Conservation (phyloP, 257 asterid genomes). For the Thymus quinquecostatus region DNA sequence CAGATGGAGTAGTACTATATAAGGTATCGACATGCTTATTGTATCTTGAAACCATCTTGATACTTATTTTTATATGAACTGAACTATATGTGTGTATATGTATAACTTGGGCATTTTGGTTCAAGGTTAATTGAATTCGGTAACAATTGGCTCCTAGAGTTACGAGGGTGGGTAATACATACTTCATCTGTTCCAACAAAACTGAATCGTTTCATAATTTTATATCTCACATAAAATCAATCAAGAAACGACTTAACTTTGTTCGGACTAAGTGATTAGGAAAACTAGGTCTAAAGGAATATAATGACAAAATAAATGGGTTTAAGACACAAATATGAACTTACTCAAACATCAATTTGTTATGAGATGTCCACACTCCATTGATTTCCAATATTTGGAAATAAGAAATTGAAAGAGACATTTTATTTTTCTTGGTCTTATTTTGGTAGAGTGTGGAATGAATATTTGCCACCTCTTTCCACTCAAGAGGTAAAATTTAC, state of each 20-base stretch:
- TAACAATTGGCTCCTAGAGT: neutral
- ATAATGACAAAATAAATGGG: neutral
- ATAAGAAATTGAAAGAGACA: neutral
- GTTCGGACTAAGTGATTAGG: no score
- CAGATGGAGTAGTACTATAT: no score
- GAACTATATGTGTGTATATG: no score
- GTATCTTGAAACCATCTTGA: no score
- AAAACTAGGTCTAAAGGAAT: neutral
- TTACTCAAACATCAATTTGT: neutral
- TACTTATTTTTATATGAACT: no score
- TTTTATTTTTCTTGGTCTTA: neutral
- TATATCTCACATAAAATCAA: no score
- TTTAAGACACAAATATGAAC: neutral
- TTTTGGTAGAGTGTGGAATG: constrained; percentile 10
- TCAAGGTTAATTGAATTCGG: neutral
- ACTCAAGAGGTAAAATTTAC: neutral
- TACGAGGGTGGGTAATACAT: neutral
- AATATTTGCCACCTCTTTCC: constrained; percentile 20
- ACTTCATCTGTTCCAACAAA: no score
- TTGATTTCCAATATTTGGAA: neutral
- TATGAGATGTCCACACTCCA: neutral
- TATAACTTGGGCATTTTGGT: neutral
- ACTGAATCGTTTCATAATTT: no score
- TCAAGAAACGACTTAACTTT: no score
- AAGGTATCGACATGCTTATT: no score